These are phyloP conservation scores for Ceratobasidium papillatum DNA, from an alignment of 1,284 basidiomycete genomes.

Conservation along the genomic window DNA sequence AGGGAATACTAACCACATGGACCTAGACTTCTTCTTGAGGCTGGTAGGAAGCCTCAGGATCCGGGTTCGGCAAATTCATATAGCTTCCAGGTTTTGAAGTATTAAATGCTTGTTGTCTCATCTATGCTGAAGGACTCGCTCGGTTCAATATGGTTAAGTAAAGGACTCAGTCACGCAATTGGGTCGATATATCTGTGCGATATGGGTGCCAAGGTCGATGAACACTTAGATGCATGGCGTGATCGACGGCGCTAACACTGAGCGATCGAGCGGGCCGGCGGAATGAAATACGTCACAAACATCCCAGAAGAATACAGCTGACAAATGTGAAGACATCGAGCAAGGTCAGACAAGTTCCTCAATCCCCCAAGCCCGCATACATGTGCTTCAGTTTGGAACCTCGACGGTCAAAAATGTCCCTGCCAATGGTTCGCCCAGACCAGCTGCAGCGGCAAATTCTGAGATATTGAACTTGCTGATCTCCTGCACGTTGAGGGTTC, in stretches of 20 bases:
- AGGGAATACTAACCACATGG: not conserved
- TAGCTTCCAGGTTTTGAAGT: no score
- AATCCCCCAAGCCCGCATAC: no score
- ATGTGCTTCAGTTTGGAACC: no score
- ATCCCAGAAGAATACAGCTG: no score
- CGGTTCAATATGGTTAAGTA: no score
- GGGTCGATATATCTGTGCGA: no score
- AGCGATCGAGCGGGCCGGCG: not conserved
- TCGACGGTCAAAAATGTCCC: slow-evolving; percentile 39
- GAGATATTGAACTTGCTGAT: slow-evolving; percentile 24
- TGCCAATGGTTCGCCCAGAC: slow-evolving; percentile 28
- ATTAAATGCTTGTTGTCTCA: no score
- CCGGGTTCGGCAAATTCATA: not conserved
- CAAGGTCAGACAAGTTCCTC: no score
- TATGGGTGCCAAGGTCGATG: no score
- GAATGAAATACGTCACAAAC: not conserved
- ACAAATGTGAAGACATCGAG: no score
- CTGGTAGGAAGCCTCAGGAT: not conserved
- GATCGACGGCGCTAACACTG: not conserved
- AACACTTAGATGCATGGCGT: not conserved
- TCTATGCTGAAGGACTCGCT: no score
- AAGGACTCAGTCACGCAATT: no score
- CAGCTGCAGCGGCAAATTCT: slow-evolving; percentile 20
- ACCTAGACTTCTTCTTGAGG: not conserved
- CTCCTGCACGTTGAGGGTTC: slow-evolving; percentile 16